Evolutionary conservation across 192 early-diverging fungal species (phyloP).

Genomic region (Backusella sp.): DNA sequence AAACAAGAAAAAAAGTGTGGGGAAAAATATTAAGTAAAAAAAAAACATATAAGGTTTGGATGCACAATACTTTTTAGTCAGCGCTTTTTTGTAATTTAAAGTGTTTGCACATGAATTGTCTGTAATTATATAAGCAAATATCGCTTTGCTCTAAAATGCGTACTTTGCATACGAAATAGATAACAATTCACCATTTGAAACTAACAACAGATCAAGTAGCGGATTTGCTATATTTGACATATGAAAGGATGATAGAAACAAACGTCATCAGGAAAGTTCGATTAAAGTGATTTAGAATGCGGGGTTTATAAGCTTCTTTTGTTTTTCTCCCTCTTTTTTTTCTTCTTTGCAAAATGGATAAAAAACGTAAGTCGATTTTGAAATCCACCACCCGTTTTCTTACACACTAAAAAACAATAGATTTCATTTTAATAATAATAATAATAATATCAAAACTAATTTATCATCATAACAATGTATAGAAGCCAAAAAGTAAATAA

Average conservation of each 20-base stretch:
- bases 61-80: conserved; percentile 2
- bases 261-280: conserved; percentile 1
- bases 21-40: background rate
- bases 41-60: background rate
- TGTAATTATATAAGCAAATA: background rate
- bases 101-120: background rate
- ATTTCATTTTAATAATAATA: background rate
- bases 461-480: background rate
- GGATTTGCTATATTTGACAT: no score
- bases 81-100: background rate
- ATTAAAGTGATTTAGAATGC: background rate
- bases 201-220: no score
- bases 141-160: background rate
- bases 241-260: background rate
- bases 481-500: conserved; percentile 1
- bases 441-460: background rate
- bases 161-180: no score
- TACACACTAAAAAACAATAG: background rate
- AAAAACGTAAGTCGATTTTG: conserved; percentile 7
- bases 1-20: background rate
- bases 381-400: background rate
- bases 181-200: no score
- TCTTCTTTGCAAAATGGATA: background rate
- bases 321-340: background rate
- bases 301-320: background rate